A percentile compares a stretch with the other conserved stretches of the same genome.
Conservation (phyloP, 768 basidiomycete genomes). For the Heimioporus sp. region DNA sequence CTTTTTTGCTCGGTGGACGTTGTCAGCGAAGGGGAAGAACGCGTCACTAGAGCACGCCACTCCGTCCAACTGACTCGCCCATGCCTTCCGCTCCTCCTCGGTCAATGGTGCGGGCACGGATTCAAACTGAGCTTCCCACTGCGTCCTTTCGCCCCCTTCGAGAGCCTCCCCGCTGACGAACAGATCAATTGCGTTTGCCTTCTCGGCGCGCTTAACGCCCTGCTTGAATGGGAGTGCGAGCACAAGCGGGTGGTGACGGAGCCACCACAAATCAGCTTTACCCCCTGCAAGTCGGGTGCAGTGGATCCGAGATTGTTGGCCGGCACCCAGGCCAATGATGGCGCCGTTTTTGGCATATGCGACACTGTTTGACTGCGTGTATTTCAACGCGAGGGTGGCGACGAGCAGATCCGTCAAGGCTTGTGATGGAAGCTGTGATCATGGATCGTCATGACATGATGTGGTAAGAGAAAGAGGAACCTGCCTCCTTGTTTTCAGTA, state of each 20-base stretch:
- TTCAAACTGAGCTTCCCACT: constrained; percentile 92
- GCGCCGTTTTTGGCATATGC: constrained; percentile 92
- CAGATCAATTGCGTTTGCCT: constrained; percentile 96
- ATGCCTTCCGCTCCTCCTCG: constrained; percentile 68
- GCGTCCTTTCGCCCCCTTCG: constrained; percentile 83
- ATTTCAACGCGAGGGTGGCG: constrained; percentile 95
- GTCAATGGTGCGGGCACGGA: constrained; percentile 61
- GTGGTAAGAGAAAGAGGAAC: constrained; percentile 19
- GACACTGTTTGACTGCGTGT: constrained; percentile 99
- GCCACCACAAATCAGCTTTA: constrained; percentile 99
- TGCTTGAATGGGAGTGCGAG: constrained; percentile 94
- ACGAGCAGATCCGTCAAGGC: constrained; percentile 93
- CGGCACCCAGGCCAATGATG: constrained; percentile 94
- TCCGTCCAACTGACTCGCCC: constrained; percentile 71
- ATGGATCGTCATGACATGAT: background rate
- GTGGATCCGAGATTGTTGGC: constrained; percentile 98
- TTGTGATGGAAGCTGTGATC: constrained; percentile 60
- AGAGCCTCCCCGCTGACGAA: constrained; percentile 89
- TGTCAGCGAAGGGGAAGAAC: constrained; percentile 99
- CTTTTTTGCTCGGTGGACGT: constrained; percentile 89
- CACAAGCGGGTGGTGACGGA: constrained; percentile 94
- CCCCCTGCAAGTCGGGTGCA: constrained; percentile 96
- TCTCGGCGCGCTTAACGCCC: constrained; percentile 96
- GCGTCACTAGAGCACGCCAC: constrained; percentile 96
- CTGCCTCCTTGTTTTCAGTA: constrained; percentile 80